Evolutionary conservation across 345 rosid species (phyloP).

Genomic region (Melaleuca alternifolia): DNA sequence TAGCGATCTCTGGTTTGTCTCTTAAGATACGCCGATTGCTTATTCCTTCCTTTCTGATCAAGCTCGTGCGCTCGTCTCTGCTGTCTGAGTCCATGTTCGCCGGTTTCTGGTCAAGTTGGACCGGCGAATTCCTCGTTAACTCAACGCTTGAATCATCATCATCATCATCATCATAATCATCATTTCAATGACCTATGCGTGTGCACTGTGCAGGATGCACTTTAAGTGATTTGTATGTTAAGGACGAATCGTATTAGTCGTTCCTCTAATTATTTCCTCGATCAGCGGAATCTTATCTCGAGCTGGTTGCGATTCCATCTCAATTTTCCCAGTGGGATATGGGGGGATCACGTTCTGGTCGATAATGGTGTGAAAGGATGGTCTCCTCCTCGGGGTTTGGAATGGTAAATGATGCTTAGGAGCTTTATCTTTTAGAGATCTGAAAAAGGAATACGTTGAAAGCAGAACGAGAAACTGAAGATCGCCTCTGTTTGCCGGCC

Average conservation of each 20-base stretch:
- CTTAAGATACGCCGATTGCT: neutral
- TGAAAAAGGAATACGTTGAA: neutral
- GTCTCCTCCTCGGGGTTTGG: neutral
- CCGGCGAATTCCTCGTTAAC: neutral
- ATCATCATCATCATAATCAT: no score
- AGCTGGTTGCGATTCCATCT: neutral
- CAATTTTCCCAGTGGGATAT: neutral
- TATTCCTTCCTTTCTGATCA: neutral
- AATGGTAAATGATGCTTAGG: neutral
- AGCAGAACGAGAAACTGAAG: neutral
- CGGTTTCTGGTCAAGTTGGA: neutral
- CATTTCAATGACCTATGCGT: neutral
- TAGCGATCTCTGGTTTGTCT: neutral
- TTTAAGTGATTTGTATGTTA: neutral
- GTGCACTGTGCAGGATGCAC: neutral
- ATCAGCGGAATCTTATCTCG: neutral
- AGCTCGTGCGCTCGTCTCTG: neutral
- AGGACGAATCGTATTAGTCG: neutral
- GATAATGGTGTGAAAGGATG: neutral
- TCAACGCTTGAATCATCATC: neutral
- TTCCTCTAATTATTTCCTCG: neutral
- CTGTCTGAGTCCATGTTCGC: neutral
- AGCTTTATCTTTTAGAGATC: neutral
- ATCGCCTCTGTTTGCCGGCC: neutral
- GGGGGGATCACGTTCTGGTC: neutral